Conservation (phyloP, 257 asterid genomes). For the Anisodus acutangulus region DNA sequence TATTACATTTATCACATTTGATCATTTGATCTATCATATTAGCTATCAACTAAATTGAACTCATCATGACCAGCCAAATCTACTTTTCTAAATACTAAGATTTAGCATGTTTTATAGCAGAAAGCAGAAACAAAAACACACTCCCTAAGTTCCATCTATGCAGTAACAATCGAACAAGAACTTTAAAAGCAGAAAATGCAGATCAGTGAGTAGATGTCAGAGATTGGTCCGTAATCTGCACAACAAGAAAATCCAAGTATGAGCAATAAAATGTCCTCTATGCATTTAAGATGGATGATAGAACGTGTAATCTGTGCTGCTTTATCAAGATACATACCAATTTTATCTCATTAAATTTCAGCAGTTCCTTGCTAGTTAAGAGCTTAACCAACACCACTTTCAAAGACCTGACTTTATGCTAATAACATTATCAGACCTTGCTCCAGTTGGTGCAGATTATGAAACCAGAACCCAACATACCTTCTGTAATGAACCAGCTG, state of each 20-base stretch:
- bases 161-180: not conserved
- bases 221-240: not conserved
- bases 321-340: not conserved
- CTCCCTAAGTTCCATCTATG: not conserved
- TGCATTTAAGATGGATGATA: not conserved
- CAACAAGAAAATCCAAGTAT: conserved; percentile 11
- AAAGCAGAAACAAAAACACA: not conserved
- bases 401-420: not conserved
- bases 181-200: not conserved
- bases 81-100: not conserved
- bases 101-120: not conserved
- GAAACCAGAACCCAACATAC: conserved; percentile 46
- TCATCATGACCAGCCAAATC: not conserved
- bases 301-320: not conserved
- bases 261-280: not conserved
- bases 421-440: not conserved
- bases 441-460: not conserved
- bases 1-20: not conserved
- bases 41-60: conserved; percentile 16
- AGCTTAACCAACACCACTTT: not conserved
- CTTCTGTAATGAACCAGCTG: conserved; percentile 60
- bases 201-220: not conserved
- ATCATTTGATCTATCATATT: not conserved
- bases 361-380: not conserved
- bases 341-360: conserved; percentile 14